Evolutionary conservation across 2,329 filamentous ascomycete species (phyloP).

Genomic region (Penicillium freii): DNA sequence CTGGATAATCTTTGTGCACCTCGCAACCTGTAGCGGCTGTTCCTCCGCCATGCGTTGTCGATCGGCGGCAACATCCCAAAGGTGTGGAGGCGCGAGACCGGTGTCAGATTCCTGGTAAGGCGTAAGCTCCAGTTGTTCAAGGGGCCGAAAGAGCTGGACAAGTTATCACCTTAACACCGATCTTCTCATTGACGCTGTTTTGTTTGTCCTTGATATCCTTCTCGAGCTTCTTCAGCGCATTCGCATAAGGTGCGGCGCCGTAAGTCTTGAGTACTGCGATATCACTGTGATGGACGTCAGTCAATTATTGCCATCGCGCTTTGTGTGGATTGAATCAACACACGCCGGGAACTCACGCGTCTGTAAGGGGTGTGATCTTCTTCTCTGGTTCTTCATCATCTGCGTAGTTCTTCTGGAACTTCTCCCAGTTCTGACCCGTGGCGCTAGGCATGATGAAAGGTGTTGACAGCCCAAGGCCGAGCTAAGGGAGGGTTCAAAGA

Average conservation of each 20-base stretch:
- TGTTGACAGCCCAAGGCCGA: conserved; percentile 29
- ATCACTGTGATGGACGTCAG: conserved; percentile 63
- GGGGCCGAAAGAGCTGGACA: conserved; percentile 2
- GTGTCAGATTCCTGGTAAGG: conserved; percentile 84
- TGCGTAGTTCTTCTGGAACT: conserved; percentile 95
- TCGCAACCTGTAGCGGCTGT: conserved; percentile 92
- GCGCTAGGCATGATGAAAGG: conserved; percentile 76
- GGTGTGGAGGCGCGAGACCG: conserved; percentile 92
- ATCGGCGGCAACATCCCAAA: conserved; percentile 98
- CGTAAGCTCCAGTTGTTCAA: conserved; percentile 27
- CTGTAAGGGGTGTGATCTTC: conserved; percentile 96
- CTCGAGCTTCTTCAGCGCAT: conserved; percentile 92
- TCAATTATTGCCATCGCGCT: conserved; percentile 13
- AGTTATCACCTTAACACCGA: conserved; percentile 57
- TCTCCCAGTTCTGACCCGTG: conserved; percentile 94
- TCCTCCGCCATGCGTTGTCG: conserved; percentile 98
- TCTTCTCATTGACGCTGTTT: conserved; percentile 97
- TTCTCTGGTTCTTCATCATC: conserved; percentile 98
- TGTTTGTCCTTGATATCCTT: conserved; percentile 99
- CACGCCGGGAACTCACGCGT: conserved; percentile 69
- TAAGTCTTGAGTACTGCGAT: conserved; percentile 99
- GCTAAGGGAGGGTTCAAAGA: conserved; percentile 9
- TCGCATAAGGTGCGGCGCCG: conserved; percentile 91
- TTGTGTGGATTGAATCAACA: background rate
- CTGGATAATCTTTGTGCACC: conserved; percentile 98